Evolutionary conservation across 495 filamentous ascomycete species (phyloP), one percentile per base, ranked within the genome.

Genomic region (Aspergillus baeticus): DNA sequence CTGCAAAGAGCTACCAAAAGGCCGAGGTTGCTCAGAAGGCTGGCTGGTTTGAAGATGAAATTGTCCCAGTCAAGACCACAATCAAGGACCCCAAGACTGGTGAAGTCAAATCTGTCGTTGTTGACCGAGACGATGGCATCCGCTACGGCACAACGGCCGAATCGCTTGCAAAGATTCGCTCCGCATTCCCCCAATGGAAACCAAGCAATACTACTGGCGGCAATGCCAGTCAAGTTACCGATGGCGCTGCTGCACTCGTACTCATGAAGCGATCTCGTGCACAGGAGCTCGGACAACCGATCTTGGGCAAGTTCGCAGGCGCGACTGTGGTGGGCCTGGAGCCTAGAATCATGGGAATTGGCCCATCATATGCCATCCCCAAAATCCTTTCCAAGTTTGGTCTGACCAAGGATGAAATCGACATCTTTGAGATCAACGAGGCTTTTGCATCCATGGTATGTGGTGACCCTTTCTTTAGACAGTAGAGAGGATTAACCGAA

Each of bases 271-370:
- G 93, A 2, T 91, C 88, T 20, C 88, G 83, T 45, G 93, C 93
- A 18, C 79, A 87, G 69, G 82, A 87, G 70, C 81, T 97, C 10
- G 86, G 88, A 49, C 88, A 95, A 74, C 91, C 93, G 22, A 92
- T 98, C 69, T 63, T 96, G 59, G 93, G 81, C 70, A 98, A 98
- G 75, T 98, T 90, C 71, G 87, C 89, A 58, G 91, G 90, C 61
- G 87, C 92, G 7, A 96, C 93, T 2, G 88, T 96, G 42, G 82
- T 88, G 35, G 93, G 93, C 56, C 78, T 97, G 7, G 84, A 93
- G 21, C 93, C 93, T 0, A 77, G 92, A 38, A 96, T 98, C 71
- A 98, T 98, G 93, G 93, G 93, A 45, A 97, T 98, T 63, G 93
- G 93, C 20, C 93, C 93, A 10, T 87, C 90, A 10, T 74, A 96